Conservation (phyloP, 2,329 filamentous ascomycete genomes). For the Aureobasidium namibiae region DNA sequence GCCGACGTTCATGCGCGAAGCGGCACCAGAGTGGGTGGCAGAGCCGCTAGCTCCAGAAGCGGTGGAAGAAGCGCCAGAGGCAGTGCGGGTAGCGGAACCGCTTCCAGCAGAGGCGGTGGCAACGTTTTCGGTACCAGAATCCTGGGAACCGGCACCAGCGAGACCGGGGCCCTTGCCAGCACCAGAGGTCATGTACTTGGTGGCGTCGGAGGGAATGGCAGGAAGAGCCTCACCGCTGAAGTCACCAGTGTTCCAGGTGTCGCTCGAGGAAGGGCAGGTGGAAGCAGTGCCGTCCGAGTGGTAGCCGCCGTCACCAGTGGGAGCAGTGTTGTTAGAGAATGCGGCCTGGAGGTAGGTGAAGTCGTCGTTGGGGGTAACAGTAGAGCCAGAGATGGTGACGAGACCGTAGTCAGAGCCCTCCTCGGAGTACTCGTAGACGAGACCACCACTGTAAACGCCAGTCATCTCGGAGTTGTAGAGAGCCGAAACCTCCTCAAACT, state of each 20-base stretch:
- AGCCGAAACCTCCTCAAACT: constrained; percentile 70
- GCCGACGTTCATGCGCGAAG: constrained; percentile 30
- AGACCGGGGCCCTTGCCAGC: constrained; percentile 52
- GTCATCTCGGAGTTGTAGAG: constrained; percentile 83
- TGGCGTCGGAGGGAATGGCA: constrained; percentile 47
- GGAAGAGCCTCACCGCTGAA: constrained; percentile 42
- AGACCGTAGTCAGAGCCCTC: constrained; percentile 76
- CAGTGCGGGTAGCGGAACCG: constrained; percentile 36
- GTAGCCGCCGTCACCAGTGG: constrained; percentile 51
- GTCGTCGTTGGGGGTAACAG: constrained; percentile 53
- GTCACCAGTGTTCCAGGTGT: constrained; percentile 49
- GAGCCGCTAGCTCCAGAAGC: constrained; percentile 19
- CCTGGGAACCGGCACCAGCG: constrained; percentile 47
- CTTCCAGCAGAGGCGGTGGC: constrained; percentile 43
- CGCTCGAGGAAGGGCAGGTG: constrained; percentile 45
- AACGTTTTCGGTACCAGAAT: constrained; percentile 42
- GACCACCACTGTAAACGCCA: constrained; percentile 82
- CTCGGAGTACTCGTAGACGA: constrained; percentile 90
- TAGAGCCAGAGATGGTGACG: constrained; percentile 52
- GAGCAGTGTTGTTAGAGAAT: constrained; percentile 42
- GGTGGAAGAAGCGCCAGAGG: constrained; percentile 21
- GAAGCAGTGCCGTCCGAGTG: constrained; percentile 45
- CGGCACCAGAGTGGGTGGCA: constrained; percentile 15
- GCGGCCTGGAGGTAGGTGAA: constrained; percentile 51
- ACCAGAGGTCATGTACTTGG: constrained; percentile 50